phyloP scores from a whole-genome alignment of 2,329 filamentous ascomycete genomes.

The Fusarium xyrophilum region DNA sequence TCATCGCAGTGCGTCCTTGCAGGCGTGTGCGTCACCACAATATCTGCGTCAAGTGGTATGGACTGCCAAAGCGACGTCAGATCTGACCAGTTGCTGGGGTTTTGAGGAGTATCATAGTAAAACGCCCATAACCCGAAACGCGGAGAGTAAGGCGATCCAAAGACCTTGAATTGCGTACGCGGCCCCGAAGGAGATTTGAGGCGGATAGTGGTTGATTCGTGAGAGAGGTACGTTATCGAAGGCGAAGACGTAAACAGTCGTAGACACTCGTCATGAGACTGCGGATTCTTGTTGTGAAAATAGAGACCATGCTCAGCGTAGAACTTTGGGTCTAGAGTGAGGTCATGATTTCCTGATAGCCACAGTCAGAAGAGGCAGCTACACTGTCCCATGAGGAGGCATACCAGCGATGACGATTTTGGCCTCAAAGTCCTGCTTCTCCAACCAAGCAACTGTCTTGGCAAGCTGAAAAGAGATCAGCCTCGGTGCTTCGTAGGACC shows the following conservation, averaged over 20 bases:
- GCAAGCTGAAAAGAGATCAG: conserved; percentile 52
- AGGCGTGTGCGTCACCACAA: conserved; percentile 76
- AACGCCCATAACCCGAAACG: conserved; percentile 69
- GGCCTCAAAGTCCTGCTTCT: conserved; percentile 69
- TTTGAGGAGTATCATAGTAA: conserved; percentile 57
- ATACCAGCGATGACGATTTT: conserved; percentile 75
- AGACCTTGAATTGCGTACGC: conserved; percentile 68
- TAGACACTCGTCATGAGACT: conserved; percentile 62
- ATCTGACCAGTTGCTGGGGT: conserved; percentile 23
- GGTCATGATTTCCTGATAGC: conserved; percentile 74
- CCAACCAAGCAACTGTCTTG: conserved; percentile 70
- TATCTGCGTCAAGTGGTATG: conserved; percentile 67
- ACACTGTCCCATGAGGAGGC: background rate
- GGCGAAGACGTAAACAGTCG: conserved; percentile 60
- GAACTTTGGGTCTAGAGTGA: conserved; percentile 71
- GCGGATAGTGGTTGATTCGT: conserved; percentile 61
- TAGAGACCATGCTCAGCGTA: conserved; percentile 59
- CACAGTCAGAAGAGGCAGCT: conserved; percentile 18
- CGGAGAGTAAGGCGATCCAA: conserved; percentile 74
- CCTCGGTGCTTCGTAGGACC: background rate
- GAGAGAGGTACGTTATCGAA: conserved; percentile 69
- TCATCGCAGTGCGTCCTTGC: conserved; percentile 66
- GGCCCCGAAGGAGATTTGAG: conserved; percentile 63
- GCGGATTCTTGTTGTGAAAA: conserved; percentile 63
- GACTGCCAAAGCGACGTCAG: conserved; percentile 61